Base-by-base conservation (phyloP, 73 alveolate species). In the Stentor roeselii region DNA sequence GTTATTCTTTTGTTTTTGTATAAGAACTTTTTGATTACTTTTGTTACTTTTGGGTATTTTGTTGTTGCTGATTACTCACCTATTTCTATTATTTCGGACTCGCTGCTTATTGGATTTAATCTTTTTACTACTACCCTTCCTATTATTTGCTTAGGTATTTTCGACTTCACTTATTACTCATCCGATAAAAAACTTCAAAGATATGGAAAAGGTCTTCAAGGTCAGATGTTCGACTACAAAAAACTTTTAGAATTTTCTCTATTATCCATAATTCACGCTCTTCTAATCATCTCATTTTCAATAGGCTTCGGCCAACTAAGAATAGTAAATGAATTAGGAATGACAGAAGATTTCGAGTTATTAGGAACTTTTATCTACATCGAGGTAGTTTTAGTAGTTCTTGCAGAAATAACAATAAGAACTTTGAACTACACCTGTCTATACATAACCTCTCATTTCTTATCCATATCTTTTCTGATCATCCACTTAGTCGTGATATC, bases 261-360 rank as follows among this genome's bases (percentile, higher is more conserved):
- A 67, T 21, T 21, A 67, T 36, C 80, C 15, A 0, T 67, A 2
- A 40, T 2, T 21, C 37, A 67, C 14, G n/a, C 50, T 0, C 34
- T 67, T 14, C 21, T 67, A 34, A 14, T 21, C 42, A 50, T 50
- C 21, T 50, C 21, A 50, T 21, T 67, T 11, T 11, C 14, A 0
- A 67, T 67, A 40, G 34, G 34, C 34, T 67, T 67, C 34, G 21
- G 21, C 2, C 14, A 21, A 30, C 1, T 67, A 67, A 32, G 80
- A 67, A 67, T 67, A 30, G n/a, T 21, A n/a, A 67, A 34, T 34
- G 41, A 30, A 27, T 67, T 32, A 21, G 80, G 80, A 2, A 27
- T 30, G 21, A 67, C 80, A 14, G 80, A 67, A 67, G 34, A 67
- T 34, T 67, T 67, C 34, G 80, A 67, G 11, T 30, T 67, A n/a